Conservation (phyloP, 1,284 basidiomycete species). For the Ustilago xerochloae region DNA sequence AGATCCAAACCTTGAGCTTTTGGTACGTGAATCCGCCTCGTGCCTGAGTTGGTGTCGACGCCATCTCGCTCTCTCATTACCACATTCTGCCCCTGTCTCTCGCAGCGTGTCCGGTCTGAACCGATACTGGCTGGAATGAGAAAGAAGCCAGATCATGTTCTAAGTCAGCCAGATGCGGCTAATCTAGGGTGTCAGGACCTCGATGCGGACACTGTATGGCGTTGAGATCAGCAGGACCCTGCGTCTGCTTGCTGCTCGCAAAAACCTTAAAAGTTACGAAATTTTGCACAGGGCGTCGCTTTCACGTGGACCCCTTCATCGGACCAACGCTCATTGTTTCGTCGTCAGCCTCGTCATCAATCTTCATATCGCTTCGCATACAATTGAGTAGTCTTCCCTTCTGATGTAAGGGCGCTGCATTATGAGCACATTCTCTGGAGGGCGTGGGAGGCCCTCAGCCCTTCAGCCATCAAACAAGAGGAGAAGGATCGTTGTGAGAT, state of each 20-base stretch:
- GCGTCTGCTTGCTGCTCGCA: neutral
- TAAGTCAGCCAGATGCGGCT: no score
- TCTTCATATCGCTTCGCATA: neutral
- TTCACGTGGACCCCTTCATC: slow-evolving; percentile 3
- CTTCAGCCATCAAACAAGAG: neutral
- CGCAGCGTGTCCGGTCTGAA: neutral
- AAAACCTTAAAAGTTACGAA: neutral
- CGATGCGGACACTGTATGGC: no score
- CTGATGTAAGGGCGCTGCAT: neutral
- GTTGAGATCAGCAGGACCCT: neutral
- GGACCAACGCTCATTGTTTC: no score
- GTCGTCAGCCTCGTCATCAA: neutral
- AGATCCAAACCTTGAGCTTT: no score
- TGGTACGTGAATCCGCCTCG: neutral
- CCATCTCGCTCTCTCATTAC: neutral
- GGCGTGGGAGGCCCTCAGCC: neutral
- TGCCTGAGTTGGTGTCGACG: neutral
- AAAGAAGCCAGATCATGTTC: no score
- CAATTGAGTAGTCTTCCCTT: no score
- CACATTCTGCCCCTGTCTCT: neutral
- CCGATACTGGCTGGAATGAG: no score
- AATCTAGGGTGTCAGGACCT: no score
- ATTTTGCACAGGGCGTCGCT: neutral
- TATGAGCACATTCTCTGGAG: neutral
- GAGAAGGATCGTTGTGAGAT: no score